phyloP scores from a whole-genome alignment of 352 stramenopile species.

The Elongisporangium undulatum region DNA sequence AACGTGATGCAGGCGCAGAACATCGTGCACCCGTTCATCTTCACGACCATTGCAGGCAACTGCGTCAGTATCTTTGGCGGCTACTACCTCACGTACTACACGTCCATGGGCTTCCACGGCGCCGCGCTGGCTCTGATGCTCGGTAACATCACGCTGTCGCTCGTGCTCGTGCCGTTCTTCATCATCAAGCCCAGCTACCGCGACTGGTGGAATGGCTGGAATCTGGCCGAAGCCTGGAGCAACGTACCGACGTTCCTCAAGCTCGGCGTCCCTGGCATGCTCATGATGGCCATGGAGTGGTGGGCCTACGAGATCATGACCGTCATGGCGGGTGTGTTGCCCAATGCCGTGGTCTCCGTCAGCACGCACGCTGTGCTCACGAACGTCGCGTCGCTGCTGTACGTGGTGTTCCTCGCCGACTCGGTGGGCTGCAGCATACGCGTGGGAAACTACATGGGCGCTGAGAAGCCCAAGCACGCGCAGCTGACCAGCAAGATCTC shows the following conservation, averaged over 20 bases:
- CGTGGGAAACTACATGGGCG: conserved; percentile 71
- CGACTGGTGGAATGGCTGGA: conserved; percentile 43
- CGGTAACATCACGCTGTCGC: conserved; percentile 45
- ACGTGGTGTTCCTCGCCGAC: conserved; percentile 75
- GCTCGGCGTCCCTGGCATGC: conserved; percentile 51
- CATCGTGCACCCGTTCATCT: conserved; percentile 68
- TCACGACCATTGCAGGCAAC: conserved; percentile 50
- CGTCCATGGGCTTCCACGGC: conserved; percentile 62
- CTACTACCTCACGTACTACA: conserved; percentile 71
- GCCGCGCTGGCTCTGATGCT: conserved; percentile 64
- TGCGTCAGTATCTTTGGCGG: conserved; percentile 60
- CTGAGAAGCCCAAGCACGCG: conserved; percentile 49
- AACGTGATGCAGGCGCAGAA: conserved; percentile 81
- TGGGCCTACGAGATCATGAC: conserved; percentile 71
- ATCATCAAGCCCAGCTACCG: conserved; percentile 21
- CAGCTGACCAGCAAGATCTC: conserved; percentile 39
- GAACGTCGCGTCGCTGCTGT: conserved; percentile 61
- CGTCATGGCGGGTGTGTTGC: conserved; percentile 64
- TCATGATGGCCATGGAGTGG: conserved; percentile 77
- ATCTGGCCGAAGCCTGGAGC: conserved; percentile 28
- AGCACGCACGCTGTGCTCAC: conserved; percentile 71
- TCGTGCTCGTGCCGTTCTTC: conserved; percentile 57
- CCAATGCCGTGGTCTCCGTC: conserved; percentile 51
- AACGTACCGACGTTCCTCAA: conserved; percentile 47
- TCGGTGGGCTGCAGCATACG: conserved; percentile 61